Conservation (phyloP, 2,329 filamentous ascomycete species). For the Sporothrix dimorphospora region DNA sequence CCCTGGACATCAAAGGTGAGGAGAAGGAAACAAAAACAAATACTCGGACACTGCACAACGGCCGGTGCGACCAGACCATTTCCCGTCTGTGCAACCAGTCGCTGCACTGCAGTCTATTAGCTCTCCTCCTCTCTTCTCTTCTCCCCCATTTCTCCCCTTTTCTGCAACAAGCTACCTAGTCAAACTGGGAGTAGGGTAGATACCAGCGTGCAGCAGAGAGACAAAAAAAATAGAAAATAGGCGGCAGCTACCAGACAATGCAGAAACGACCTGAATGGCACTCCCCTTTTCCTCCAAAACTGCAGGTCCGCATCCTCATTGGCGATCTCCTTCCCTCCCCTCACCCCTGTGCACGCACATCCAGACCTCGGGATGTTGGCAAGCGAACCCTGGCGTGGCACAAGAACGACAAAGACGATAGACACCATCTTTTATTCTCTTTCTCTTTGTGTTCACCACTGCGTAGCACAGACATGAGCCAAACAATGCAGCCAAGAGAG, state of each 20-base stretch:
- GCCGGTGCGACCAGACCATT: background rate
- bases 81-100: background rate
- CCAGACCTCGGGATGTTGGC: constrained; percentile 17
- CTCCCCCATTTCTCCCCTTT: background rate
- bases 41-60: constrained; percentile 20
- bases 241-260: background rate
- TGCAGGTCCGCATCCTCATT: background rate
- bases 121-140: background rate
- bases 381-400: constrained; percentile 13
- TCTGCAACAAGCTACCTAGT: background rate
- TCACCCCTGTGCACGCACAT: background rate
- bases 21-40: background rate
- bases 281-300: background rate
- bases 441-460: background rate
- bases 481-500: constrained; percentile 16
- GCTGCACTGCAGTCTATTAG: background rate
- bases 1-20: background rate
- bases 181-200: background rate
- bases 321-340: background rate
- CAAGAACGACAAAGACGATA: constrained; percentile 4
- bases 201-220: background rate
- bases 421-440: background rate
- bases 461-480: constrained; percentile 5
- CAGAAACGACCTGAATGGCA: background rate
- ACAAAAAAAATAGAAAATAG: background rate